A percentile compares a stretch with the other conserved stretches of the same genome.
Evolutionary conservation across 2,329 filamentous ascomycete species (phyloP).

Genomic region (Hypoxylon sp.): DNA sequence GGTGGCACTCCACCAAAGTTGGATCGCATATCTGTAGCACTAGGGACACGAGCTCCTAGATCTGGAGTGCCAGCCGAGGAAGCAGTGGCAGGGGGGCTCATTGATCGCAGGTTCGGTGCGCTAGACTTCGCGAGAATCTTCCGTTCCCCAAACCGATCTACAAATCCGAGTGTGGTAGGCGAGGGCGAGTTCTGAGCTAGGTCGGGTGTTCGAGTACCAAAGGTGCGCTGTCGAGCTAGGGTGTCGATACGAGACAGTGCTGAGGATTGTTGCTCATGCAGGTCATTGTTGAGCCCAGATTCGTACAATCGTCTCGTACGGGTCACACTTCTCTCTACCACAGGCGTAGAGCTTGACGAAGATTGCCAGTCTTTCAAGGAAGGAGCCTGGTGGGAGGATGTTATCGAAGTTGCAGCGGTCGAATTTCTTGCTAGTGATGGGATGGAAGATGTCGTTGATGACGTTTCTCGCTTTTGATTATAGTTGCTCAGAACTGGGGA

Average conservation of each 20-base stretch:
- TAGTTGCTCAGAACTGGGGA: constrained; percentile 74
- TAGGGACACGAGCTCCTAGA: constrained; percentile 53
- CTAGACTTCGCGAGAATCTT: constrained; percentile 71
- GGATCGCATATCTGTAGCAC: constrained; percentile 57
- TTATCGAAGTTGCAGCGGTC: constrained; percentile 88
- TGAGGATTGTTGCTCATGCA: constrained; percentile 84
- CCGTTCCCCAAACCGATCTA: constrained; percentile 64
- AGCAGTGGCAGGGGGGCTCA: constrained; percentile 63
- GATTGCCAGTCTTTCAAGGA: constrained; percentile 68
- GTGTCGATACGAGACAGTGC: constrained; percentile 85
- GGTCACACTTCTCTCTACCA: constrained; percentile 75
- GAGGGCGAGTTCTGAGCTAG: constrained; percentile 62
- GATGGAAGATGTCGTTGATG: constrained; percentile 82
- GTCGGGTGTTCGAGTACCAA: constrained; percentile 67
- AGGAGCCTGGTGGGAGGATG: constrained; percentile 74
- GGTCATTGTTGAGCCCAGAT: constrained; percentile 82
- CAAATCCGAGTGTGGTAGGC: constrained; percentile 60
- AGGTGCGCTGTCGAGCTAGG: constrained; percentile 74
- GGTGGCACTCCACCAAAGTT: constrained; percentile 64
- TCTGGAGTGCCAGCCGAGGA: constrained; percentile 58
- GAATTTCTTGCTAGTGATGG: constrained; percentile 81
- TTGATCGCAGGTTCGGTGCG: constrained; percentile 76
- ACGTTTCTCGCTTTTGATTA: constrained; percentile 85
- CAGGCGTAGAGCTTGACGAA: constrained; percentile 58
- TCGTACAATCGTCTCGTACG: constrained; percentile 86